Conservation (phyloP, 371 early-diverging fungal species). For the Sporodiniella umbellata region DNA sequence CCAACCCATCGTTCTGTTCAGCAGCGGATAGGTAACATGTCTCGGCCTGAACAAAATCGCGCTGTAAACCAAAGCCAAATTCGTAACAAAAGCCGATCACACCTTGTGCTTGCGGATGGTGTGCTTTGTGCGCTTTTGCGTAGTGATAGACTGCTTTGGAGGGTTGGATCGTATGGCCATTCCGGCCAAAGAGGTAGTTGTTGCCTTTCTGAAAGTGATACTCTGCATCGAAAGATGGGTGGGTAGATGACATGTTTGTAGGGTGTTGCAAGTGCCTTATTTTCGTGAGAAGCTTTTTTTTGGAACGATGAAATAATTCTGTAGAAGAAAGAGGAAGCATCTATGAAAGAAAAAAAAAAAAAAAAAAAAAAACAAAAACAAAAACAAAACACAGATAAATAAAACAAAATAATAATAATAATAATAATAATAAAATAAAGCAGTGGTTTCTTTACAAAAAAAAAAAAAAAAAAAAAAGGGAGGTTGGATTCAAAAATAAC, state of each 20-base stretch:
- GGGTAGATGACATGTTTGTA: neutral
- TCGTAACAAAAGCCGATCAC: conserved; percentile 70
- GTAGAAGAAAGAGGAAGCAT: conserved; percentile 4
- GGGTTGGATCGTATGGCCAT: conserved; percentile 34
- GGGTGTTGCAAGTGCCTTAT: neutral
- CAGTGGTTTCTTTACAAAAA: neutral
- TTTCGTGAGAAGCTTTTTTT: conserved; percentile 3
- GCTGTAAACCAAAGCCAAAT: conserved; percentile 65
- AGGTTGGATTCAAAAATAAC: neutral
- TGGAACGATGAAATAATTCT: conserved; percentile 6
- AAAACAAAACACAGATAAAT: no score
- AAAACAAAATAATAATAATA: no score
- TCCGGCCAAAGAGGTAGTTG: conserved; percentile 54
- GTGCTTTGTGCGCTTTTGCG: conserved; percentile 29
- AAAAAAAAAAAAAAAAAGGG: neutral
- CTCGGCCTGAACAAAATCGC: conserved; percentile 56
- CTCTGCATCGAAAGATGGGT: conserved; percentile 5
- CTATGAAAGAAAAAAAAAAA: conserved; percentile 5
- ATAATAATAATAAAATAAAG: neutral
- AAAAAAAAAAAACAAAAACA: neutral
- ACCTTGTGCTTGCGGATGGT: conserved; percentile 42
- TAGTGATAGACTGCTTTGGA: conserved; percentile 47
- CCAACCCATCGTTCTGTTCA: conserved; percentile 44
- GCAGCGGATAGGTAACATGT: conserved; percentile 48
- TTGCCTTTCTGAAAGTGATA: conserved; percentile 44